Conservation (phyloP, 1,284 basidiomycete genomes). For the Amylostereum areolatum region DNA sequence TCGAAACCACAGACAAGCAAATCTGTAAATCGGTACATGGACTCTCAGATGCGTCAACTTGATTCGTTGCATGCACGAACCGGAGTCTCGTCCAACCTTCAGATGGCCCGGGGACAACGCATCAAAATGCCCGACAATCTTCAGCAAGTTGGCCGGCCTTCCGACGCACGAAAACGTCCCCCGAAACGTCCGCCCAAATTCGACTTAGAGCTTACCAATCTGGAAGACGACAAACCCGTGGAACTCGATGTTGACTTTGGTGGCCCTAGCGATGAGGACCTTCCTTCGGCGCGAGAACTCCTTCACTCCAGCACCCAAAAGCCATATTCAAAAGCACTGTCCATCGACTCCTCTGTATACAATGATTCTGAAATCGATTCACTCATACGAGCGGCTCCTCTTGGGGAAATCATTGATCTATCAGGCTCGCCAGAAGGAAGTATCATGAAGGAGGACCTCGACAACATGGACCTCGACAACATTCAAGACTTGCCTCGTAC, state of each 20-base stretch:
- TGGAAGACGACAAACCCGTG: conserved; percentile 28
- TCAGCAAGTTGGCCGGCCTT: not conserved
- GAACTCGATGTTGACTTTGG: conserved; percentile 24
- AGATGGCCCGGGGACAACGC: conserved; percentile 34
- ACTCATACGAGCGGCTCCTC: conserved; percentile 22
- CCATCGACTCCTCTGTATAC: conserved; percentile 25
- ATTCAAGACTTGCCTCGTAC: too few species aligned
- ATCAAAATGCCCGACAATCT: conserved; percentile 35
- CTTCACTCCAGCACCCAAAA: conserved; percentile 18
- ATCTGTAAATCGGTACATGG: not conserved
- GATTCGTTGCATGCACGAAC: conserved; percentile 40
- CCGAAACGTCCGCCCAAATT: conserved; percentile 32
- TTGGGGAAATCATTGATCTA: conserved; percentile 8
- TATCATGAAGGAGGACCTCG: too few species aligned
- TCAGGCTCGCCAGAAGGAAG: not conserved
- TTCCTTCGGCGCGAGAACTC: conserved; percentile 38
- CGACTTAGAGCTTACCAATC: conserved; percentile 43
- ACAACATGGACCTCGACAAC: too few species aligned
- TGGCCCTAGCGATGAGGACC: conserved; percentile 33
- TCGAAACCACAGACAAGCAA: not conserved
- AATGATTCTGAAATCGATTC: conserved; percentile 32
- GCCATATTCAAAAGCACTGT: not conserved
- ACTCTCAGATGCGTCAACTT: conserved; percentile 28
- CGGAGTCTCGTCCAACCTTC: conserved; percentile 34
- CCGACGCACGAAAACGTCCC: too few species aligned